Conservation (phyloP, 2,329 filamentous ascomycete species). For the Claviceps africana region DNA sequence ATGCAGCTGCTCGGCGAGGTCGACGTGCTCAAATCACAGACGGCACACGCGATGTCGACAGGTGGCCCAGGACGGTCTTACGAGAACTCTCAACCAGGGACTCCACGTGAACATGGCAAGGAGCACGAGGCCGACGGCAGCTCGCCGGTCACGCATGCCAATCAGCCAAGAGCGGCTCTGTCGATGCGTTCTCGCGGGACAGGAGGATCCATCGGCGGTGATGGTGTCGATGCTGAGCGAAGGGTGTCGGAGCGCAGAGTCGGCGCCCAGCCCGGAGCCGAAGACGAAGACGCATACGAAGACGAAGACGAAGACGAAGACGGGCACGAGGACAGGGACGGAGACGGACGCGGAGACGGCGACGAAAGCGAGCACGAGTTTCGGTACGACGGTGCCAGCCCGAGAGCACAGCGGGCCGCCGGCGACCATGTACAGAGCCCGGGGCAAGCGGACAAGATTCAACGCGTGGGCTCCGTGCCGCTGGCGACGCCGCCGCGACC, state of each 20-base stretch:
- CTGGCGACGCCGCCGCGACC: slow-evolving; percentile 46
- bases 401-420: slow-evolving; percentile 18
- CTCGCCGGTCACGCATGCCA: slow-evolving; percentile 51
- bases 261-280: slow-evolving; percentile 75
- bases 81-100: slow-evolving; percentile 50
- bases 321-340: slow-evolving; percentile 61
- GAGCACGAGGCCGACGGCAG: slow-evolving; percentile 81
- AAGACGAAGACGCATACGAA: slow-evolving; percentile 65
- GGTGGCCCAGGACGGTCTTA: slow-evolving; percentile 48
- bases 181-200: slow-evolving; percentile 37
- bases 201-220: slow-evolving; percentile 21
- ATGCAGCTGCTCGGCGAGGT: slow-evolving; percentile 87
- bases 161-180: slow-evolving; percentile 64
- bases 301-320: slow-evolving; percentile 53
- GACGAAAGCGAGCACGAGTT: slow-evolving; percentile 70
- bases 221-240: slow-evolving; percentile 26
- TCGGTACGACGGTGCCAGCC: slow-evolving; percentile 35
- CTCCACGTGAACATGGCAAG: slow-evolving; percentile 52
- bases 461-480: slow-evolving; percentile 39
- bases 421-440: slow-evolving; percentile 47
- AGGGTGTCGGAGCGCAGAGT: slow-evolving; percentile 65
- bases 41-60: slow-evolving; percentile 24
- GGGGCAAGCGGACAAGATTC: slow-evolving; percentile 29
- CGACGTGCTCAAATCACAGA: slow-evolving; percentile 60
- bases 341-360: slow-evolving; percentile 69